phyloP scores from a whole-genome alignment of 139 green algal species.

The Haematococcus sp. region DNA sequence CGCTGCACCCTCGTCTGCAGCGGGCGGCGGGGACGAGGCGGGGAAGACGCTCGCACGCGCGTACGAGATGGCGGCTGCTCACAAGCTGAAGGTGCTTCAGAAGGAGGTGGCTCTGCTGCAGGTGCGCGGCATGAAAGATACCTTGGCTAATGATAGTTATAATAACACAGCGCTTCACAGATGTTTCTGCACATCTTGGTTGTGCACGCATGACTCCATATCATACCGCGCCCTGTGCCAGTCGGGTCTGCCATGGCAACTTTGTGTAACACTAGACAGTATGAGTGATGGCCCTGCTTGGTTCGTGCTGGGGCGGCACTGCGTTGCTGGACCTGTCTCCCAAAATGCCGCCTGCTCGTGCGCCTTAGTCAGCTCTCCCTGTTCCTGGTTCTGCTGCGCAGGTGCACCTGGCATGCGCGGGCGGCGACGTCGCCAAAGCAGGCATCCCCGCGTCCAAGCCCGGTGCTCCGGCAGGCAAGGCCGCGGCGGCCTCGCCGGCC shows the following conservation, averaged over 20 bases:
- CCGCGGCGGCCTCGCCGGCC: not conserved
- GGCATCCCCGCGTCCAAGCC: not conserved
- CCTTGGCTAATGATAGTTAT: not conserved
- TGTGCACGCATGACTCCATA: constrained; percentile 8
- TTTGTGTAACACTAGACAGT: too few relatives aligned
- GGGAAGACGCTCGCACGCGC: constrained; percentile 36
- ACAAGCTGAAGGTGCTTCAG: constrained; percentile 21
- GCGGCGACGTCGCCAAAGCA: constrained; percentile 16
- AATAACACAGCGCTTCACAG: too few relatives aligned
- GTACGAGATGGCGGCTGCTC: constrained; percentile 32
- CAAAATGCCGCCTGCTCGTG: too few relatives aligned
- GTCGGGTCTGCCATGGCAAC: too few relatives aligned
- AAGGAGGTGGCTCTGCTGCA: constrained; percentile 47
- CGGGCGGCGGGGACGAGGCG: constrained; percentile 13
- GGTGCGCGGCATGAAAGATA: too few relatives aligned
- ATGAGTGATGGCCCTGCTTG: too few relatives aligned
- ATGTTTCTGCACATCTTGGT: not conserved
- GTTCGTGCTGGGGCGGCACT: too few relatives aligned
- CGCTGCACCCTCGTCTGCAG: not conserved
- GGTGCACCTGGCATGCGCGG: constrained; percentile 10
- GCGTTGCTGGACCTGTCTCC: too few relatives aligned
- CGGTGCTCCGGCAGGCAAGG: not conserved
- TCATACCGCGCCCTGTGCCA: constrained; percentile 7
- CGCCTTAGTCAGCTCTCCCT: too few relatives aligned
- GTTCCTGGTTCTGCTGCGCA: too few relatives aligned